Base-by-base conservation (phyloP, 1,284 basidiomycete genomes). In the Irpex sp. region DNA sequence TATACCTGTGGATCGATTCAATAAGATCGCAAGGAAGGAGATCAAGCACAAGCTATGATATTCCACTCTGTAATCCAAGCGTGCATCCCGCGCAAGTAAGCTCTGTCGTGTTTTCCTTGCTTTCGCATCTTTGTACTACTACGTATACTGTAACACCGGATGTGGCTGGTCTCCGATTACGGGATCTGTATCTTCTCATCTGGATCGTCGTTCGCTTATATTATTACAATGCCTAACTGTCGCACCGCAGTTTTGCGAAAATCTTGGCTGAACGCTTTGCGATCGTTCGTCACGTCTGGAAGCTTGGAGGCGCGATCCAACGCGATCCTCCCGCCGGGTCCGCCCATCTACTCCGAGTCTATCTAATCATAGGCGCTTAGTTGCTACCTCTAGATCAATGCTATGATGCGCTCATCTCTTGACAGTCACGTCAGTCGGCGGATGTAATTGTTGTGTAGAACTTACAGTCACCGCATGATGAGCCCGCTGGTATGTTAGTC, bases 1-100 rank as follows among this genome's bases (percentile, higher is more conserved):
- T 0, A 73, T 85, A 48, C 89, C 88, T 5, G 52, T 63, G 1
- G 69, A 74, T 66, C 82, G 83, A 61, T 90, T 90, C 69, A 74
- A 67, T n/a, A 81, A 79, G 70, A 81, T 91, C 61, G 82, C 85
- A 15, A 79, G 73, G 60, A 88, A 85, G 72, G 85, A 89, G 73
- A 83, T 89, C 65, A 85, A 77, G 67, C 87, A 89, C 71, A 88
- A 87, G 68, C 70, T 89, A n/a, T 73, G 64, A 71, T 9, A 15
- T 44, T 15, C 40, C 40, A 2, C 40, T 11, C 2, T 11, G 15
- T 15, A 44, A 5, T 2, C 15, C 40, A 44, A 9, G 15, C 5
- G 15, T 15, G 15, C 15, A 44, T 44, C 40, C 5, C 40, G 40
- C 40, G 4, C 15, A 11, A 9, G 38, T 44, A 44, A 26, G 26